phyloP scores from a whole-genome alignment of 2,329 filamentous ascomycete genomes.

The Drechslerella dactyloides region DNA sequence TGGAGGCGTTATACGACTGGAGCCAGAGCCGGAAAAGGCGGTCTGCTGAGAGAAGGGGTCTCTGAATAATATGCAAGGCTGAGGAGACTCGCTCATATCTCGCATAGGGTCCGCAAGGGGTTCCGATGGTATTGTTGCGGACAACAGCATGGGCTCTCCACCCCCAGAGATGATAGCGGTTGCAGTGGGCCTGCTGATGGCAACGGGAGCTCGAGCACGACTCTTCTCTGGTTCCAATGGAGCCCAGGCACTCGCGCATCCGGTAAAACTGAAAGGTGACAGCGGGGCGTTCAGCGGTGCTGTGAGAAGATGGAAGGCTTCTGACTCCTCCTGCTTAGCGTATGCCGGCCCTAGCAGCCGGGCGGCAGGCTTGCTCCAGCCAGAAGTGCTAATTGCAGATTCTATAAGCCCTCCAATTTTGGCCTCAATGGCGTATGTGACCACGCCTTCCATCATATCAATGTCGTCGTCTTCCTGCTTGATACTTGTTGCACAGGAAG shows the following conservation, averaged over 20 bases:
- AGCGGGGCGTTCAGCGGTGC: conserved; percentile 12
- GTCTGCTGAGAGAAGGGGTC: conserved; percentile 22
- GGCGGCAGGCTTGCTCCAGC: conserved; percentile 26
- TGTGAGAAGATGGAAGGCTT: conserved; percentile 13
- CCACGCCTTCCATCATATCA: conserved; percentile 42
- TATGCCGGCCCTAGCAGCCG: conserved; percentile 24
- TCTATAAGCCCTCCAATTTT: conserved; percentile 39
- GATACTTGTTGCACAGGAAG: not conserved
- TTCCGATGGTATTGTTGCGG: conserved; percentile 17
- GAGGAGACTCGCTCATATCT: conserved; percentile 28
- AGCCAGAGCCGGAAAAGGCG: conserved; percentile 4
- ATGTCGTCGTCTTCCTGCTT: conserved; percentile 32
- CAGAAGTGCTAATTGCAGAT: not conserved
- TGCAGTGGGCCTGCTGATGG: conserved; percentile 8
- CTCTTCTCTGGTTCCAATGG: conserved; percentile 34
- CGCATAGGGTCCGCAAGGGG: conserved; percentile 12
- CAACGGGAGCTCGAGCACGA: conserved; percentile 12
- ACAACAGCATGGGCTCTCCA: conserved; percentile 10
- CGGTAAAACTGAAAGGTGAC: conserved; percentile 23
- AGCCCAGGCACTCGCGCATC: conserved; percentile 9
- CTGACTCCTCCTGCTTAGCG: conserved; percentile 22
- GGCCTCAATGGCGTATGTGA: conserved; percentile 20
- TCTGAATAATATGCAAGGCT: conserved; percentile 20
- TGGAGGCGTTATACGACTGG: not conserved
- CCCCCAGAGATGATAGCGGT: conserved; percentile 11